These are phyloP conservation scores for Zygosaccharomyces bailii DNA, from an alignment of 805 yeast species.

Conservation along the genomic window DNA sequence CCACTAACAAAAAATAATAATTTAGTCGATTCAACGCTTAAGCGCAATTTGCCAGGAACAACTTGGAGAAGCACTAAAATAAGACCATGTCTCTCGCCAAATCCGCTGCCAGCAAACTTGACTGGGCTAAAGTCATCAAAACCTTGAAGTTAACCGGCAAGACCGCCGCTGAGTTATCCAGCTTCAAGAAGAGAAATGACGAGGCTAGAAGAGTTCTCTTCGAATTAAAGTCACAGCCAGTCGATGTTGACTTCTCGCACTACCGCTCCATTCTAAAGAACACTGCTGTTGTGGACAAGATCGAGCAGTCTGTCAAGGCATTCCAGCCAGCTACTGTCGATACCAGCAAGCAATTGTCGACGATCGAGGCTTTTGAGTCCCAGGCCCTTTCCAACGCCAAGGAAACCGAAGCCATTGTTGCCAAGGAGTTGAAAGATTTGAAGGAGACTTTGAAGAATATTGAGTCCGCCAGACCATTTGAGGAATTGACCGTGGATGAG, in stretches of 20 bases:
- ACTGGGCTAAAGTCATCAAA: slow-evolving; percentile 90
- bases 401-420: slow-evolving; percentile 84
- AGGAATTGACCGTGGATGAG: slow-evolving; percentile 93
- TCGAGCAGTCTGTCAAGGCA: slow-evolving; percentile 68
- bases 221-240: slow-evolving; percentile 67
- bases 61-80: neutral
- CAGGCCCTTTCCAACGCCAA: slow-evolving; percentile 95
- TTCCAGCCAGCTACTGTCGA: slow-evolving; percentile 86
- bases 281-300: slow-evolving; percentile 70
- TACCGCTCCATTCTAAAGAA: slow-evolving; percentile 83
- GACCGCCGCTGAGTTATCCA: slow-evolving; percentile 81
- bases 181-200: slow-evolving; percentile 97
- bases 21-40: no score
- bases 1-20: no score
- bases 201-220: slow-evolving; percentile 85
- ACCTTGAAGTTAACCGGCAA: slow-evolving; percentile 89
- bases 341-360: slow-evolving; percentile 82
- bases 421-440: slow-evolving; percentile 79
- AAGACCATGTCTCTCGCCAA: slow-evolving; percentile 35
- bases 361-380: slow-evolving; percentile 89
- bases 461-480: slow-evolving; percentile 96
- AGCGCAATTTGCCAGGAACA: neutral
- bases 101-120: slow-evolving; percentile 78
- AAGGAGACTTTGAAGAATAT: slow-evolving; percentile 88
- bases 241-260: slow-evolving; percentile 73